Conservation (phyloP, 805 yeast species). For the Zygosaccharomyces siamensis region DNA sequence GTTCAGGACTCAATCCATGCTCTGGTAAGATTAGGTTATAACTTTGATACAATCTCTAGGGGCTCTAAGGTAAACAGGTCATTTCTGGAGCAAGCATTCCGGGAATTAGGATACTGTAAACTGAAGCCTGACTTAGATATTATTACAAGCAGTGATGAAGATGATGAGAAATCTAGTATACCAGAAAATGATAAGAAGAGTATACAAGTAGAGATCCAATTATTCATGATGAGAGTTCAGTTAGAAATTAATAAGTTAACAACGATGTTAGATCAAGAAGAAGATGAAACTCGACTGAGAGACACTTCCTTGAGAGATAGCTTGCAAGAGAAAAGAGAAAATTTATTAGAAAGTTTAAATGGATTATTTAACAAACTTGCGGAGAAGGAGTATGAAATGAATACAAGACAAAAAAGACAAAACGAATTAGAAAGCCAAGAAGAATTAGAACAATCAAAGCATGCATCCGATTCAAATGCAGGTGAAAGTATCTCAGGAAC, state of each 20-base stretch:
- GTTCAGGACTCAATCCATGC: constrained; percentile 9
- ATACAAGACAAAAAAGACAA: not conserved
- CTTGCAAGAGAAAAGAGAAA: not conserved
- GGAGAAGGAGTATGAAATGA: not conserved
- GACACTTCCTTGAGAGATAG: not conserved
- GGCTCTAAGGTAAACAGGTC: constrained; percentile 10
- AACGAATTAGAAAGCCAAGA: not conserved
- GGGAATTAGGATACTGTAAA: constrained; percentile 7
- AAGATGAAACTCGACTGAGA: constrained; percentile 4
- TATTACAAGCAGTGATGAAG: constrained; percentile 1
- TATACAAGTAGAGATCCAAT: constrained; percentile 12
- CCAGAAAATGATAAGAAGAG: not conserved
- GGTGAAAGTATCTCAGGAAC: not conserved
- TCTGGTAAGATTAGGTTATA: constrained; percentile 7
- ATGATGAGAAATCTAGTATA: not conserved
- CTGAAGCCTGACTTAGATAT: constrained; percentile 2
- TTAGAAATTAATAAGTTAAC: constrained; percentile 8
- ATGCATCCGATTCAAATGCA: not conserved
- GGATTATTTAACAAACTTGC: constrained; percentile 5
- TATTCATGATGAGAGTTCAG: constrained; percentile 9
- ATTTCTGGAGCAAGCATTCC: constrained; percentile 10
- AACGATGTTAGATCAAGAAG: not conserved
- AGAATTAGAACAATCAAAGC: not conserved
- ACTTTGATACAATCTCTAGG: constrained; percentile 7
- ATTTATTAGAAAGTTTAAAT: constrained; percentile 1